Evolutionary conservation across 1,284 basidiomycete genomes (phyloP), one percentile per base, ranked within the genome.

Genomic region (Microstroma glucosiphilum): DNA sequence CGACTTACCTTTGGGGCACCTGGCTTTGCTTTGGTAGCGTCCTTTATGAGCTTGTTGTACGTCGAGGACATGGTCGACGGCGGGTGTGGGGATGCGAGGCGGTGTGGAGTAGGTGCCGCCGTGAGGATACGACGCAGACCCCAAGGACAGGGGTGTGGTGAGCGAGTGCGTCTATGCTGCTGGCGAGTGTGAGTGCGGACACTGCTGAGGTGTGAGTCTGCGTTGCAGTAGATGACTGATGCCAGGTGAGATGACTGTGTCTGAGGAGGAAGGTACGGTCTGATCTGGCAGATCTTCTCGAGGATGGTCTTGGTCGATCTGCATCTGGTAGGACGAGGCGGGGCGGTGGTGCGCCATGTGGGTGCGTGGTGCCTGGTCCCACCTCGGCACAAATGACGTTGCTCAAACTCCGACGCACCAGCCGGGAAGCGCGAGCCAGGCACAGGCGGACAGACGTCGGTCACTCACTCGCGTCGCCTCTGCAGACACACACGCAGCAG

Each of bases 21-120:
- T 7, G 64, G 61, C 59, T 79, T 79, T 2, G 77, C 74, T 69
- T 79, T 79, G n/a, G 77, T 79, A 46, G 77, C 77, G 25, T 70
- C 67, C 55, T 73, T 73, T 62, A 79, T 66, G 11, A 74, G 67
- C 68, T 77, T 78, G 64, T 77, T 76, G 63, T 76, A 76, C 15
- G 60, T 56, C 12, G 67, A 64, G 6, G 51, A 54, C 51, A 54
- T 54, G 51, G 6, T 54, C 43, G 13, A 17, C 17, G 12, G 43
- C 6, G 17, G 6, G 15, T 48, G 12, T 3, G 17, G 43, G 17
- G 17, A 6, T 48, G 43, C 43, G 21, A 48, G 43, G 43, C 6
- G 43, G 17, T 17, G 43, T 48, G 43, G 21, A 37, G 9, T 37
- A 9, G 9, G 30, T 9, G 4, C 9, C 9, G 30, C 30, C 4